A percentile compares a stretch with the other conserved stretches of the same genome.
phyloP scores from a whole-genome alignment of 2,329 filamentous ascomycete species.

The Aureobasidium zeae region DNA sequence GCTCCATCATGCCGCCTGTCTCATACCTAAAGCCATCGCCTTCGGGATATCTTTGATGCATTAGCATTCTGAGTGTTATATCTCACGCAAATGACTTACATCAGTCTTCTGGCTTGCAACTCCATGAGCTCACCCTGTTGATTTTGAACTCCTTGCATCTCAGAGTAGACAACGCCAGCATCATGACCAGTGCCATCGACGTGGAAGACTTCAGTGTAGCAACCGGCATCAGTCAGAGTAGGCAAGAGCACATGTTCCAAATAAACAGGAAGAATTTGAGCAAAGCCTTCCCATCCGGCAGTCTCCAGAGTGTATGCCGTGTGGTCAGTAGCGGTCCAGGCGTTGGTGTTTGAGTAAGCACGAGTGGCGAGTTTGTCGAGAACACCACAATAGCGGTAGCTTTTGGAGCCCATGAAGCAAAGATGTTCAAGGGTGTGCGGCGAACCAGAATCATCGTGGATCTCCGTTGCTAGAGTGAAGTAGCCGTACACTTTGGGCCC shows the following conservation, averaged over 20 bases:
- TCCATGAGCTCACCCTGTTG: constrained; percentile 79
- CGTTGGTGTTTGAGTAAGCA: constrained; percentile 89
- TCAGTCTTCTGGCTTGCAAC: constrained; percentile 63
- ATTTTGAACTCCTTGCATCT: constrained; percentile 96
- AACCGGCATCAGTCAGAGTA: constrained; percentile 83
- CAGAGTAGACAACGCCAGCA: constrained; percentile 81
- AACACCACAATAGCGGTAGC: constrained; percentile 88
- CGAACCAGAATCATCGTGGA: constrained; percentile 91
- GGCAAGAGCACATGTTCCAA: constrained; percentile 89
- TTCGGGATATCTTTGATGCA: constrained; percentile 56
- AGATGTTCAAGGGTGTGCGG: constrained; percentile 49
- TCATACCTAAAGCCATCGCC: constrained; percentile 91
- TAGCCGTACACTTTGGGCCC: constrained; percentile 94
- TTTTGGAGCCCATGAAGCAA: constrained; percentile 67
- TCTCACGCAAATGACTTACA: constrained; percentile 32
- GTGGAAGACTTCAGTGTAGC: constrained; percentile 93
- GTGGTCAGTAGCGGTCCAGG: constrained; percentile 93
- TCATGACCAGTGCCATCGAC: constrained; percentile 89
- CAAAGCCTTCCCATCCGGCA: constrained; percentile 94
- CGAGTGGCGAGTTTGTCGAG: constrained; percentile 89
- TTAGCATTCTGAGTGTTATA: too few relatives aligned
- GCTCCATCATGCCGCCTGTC: constrained; percentile 95
- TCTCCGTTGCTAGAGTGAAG: constrained; percentile 92
- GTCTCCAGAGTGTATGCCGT: constrained; percentile 94
- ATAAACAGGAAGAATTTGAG: constrained; percentile 88